Evolutionary conservation across 305 asterid species (phyloP).

Genomic region (Rubia peregrina): DNA sequence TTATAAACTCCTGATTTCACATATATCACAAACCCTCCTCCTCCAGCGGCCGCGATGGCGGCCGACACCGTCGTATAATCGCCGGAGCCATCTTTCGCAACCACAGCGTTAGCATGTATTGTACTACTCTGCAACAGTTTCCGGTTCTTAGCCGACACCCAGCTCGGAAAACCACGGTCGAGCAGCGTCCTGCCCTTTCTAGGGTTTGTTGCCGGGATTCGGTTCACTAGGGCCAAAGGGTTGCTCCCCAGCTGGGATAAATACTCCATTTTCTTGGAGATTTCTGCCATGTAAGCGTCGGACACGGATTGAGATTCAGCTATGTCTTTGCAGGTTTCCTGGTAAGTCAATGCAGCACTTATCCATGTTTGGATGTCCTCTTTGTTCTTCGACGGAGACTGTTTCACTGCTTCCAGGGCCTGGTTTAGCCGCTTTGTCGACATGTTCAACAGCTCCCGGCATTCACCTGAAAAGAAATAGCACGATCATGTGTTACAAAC

Average conservation of each 20-base stretch:
- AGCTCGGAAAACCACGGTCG: constrained; percentile 31
- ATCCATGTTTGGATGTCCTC: constrained; percentile 63
- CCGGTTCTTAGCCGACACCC: constrained; percentile 42
- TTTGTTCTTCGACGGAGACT: constrained; percentile 40
- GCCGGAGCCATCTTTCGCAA: constrained; percentile 74
- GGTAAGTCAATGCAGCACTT: constrained; percentile 58
- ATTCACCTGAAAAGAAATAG: constrained; percentile 25
- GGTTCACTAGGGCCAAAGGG: constrained; percentile 47
- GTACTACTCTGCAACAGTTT: constrained; percentile 33
- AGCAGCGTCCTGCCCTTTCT: neutral
- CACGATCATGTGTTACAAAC: neutral
- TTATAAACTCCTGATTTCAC: constrained; percentile 68
- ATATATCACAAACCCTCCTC: constrained; percentile 56
- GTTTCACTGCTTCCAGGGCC: constrained; percentile 39
- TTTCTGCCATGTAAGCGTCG: constrained; percentile 24
- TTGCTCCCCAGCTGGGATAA: constrained; percentile 52
- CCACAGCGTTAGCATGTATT: constrained; percentile 47
- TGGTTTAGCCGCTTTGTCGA: constrained; percentile 36
- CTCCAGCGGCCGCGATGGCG: constrained; percentile 52
- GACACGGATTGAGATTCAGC: constrained; percentile 26
- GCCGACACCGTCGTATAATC: constrained; percentile 43
- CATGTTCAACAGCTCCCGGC: constrained; percentile 46
- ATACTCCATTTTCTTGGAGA: constrained; percentile 39
- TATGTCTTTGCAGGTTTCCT: constrained; percentile 53
- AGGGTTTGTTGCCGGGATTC: constrained; percentile 20